Evolutionary conservation across 345 rosid genomes (phyloP).

Genomic region (Eucalyptus pumila): DNA sequence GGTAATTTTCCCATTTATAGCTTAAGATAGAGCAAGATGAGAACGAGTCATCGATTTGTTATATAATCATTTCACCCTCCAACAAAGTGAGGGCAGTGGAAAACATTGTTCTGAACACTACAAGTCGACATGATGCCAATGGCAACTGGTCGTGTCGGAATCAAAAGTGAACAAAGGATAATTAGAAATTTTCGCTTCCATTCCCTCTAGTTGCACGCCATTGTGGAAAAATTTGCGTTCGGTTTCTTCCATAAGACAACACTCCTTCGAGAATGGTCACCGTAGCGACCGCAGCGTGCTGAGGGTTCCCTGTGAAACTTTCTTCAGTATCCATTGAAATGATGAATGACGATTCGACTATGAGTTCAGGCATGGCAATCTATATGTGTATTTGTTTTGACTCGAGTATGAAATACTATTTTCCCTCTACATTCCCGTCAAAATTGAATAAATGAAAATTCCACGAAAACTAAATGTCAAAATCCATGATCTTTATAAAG

Average conservation of each 20-base stretch:
- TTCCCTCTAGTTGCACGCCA: background rate
- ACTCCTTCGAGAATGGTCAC: background rate
- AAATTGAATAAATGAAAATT: background rate
- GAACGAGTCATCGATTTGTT: background rate
- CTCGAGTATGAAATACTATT: background rate
- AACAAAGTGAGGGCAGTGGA: background rate
- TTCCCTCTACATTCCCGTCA: background rate
- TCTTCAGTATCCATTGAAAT: too few species aligned
- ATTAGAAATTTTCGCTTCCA: background rate
- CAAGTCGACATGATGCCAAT: background rate
- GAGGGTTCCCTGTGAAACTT: background rate
- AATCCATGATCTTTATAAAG: background rate
- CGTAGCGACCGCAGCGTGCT: background rate
- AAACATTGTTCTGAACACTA: background rate
- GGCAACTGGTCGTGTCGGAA: background rate
- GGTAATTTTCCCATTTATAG: background rate
- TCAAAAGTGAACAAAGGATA: background rate
- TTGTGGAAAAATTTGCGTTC: background rate
- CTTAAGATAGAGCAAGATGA: background rate
- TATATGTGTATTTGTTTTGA: too few species aligned
- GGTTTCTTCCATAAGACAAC: background rate
- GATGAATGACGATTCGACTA: too few species aligned
- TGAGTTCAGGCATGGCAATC: background rate
- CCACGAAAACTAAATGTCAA: background rate
- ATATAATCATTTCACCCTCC: background rate